Percentiles rank a stretch among this genome's conserved stretches.
phyloP scores from a whole-genome alignment of 495 filamentous ascomycete species.

The Penicillium bialowiezense region DNA sequence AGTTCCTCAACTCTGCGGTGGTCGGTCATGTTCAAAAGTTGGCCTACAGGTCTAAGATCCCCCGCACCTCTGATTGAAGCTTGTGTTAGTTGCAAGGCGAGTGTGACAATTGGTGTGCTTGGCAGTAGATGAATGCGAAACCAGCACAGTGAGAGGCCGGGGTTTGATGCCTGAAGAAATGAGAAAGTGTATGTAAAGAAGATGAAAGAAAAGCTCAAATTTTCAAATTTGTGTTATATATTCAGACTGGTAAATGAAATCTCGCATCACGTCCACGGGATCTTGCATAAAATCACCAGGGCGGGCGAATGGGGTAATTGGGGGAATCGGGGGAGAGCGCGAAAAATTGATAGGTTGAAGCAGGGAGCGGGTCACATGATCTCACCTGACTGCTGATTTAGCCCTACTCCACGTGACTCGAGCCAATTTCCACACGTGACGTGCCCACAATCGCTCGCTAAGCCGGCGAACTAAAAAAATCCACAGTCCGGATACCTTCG shows the following conservation, averaged over 20 bases:
- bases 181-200: too few species aligned
- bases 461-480: conserved; percentile 30
- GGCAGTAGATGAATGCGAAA: background rate
- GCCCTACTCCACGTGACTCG: conserved; percentile 11
- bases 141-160: too few species aligned
- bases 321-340: too few species aligned
- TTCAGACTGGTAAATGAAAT: too few species aligned
- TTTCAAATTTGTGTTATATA: too few species aligned
- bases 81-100: background rate
- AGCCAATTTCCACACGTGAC: conserved; percentile 9
- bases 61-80: background rate
- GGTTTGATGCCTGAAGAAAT: too few species aligned
- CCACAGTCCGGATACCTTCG: conserved; percentile 32
- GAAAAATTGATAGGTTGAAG: background rate
- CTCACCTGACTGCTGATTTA: background rate
- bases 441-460: conserved; percentile 33
- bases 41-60: background rate
- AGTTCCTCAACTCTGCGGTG: background rate
- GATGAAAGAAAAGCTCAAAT: too few species aligned
- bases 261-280: background rate
- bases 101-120: background rate
- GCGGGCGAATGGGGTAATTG: background rate
- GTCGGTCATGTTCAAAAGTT: background rate
- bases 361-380: background rate
- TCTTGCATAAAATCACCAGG: background rate